These are phyloP conservation scores for Ceratobasidium sp. DNA, from an alignment of 1,284 basidiomycete species.

Conservation along the genomic window DNA sequence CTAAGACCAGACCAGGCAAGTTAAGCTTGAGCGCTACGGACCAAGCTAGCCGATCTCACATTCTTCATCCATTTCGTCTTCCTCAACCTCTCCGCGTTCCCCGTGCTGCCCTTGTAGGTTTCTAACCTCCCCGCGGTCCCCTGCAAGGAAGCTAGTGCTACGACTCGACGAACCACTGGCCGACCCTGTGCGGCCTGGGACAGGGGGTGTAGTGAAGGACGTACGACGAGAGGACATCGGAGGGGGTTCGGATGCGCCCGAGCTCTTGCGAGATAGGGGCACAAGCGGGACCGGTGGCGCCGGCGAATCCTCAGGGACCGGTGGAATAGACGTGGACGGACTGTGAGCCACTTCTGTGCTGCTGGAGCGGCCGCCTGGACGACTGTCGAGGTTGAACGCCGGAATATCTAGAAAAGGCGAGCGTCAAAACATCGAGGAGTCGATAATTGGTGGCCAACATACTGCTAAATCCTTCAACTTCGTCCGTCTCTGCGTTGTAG, in stretches of 20 bases:
- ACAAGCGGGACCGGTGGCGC: slow-evolving; percentile 47
- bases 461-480: slow-evolving; percentile 74
- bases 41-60: slow-evolving; percentile 60
- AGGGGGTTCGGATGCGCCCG: slow-evolving; percentile 63
- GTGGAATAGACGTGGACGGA: slow-evolving; percentile 35
- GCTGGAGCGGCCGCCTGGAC: slow-evolving; percentile 49
- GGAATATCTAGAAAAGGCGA: slow-evolving; percentile 49
- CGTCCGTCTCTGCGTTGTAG: slow-evolving; percentile 87
- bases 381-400: slow-evolving; percentile 49
- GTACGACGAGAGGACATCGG: slow-evolving; percentile 80
- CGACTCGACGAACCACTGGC: slow-evolving; percentile 66
- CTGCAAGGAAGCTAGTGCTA: slow-evolving; percentile 83
- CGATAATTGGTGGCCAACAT: slow-evolving; percentile 53
- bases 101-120: slow-evolving; percentile 63
- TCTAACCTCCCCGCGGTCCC: slow-evolving; percentile 61
- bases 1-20: slow-evolving; percentile 55
- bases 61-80: slow-evolving; percentile 86
- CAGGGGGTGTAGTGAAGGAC: slow-evolving; percentile 71
- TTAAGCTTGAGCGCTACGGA: slow-evolving; percentile 1
- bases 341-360: slow-evolving; percentile 49
- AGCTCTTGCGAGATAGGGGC: slow-evolving; percentile 55
- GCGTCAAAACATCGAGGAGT: slow-evolving; percentile 1
- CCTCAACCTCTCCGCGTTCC: slow-evolving; percentile 71
- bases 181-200: slow-evolving; percentile 40
- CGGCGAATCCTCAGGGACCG: slow-evolving; percentile 37